Evolutionary conservation across 306 rosid genomes (phyloP), one percentile per base, ranked within the genome.

Genomic region (Gastrolobium villosum): DNA sequence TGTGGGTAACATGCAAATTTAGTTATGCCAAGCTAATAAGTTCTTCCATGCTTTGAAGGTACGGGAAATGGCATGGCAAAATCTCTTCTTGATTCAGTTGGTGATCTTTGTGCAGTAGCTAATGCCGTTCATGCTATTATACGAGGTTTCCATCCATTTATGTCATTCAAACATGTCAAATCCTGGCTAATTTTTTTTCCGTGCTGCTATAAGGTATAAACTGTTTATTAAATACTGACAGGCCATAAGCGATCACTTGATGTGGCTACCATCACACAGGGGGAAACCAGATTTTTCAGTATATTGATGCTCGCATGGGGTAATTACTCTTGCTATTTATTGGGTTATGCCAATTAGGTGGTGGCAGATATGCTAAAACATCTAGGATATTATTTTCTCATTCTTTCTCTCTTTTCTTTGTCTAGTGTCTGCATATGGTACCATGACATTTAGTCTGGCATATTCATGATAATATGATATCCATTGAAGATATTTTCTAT

Each of bases 301-400:
- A 86, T 91, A 31, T 80, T 93, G 89, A 93, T 93, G 98, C 93
- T 95, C 81, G 97, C 98, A 72, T 95, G 99, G 98, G 99, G 99
- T 95, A 85, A 76, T 56, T 69, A 20, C 84, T 74, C 75, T 78
- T 62, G 53, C 74, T 79, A 31, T 70, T 3, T 41, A 37, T 70
- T 76, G 36, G 36, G 37, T 68, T 72, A 44, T 64, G 56, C 65
- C 50, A 49, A 30, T 79, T 46, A 57, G 62, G 49, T 36, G 68
- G 53, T 57, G 32, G 56, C 41, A 45, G 62, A 60, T 67, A 6
- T 57, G 68, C 81, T 60, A 71, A 78, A 65, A 72, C 44, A 64
- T 67, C 50, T 36, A 53, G 72, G 68, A 75, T 31, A 32, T 41
- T 66, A 53, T 48, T 65, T 84, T 64, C 40, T 45, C 63, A 39